phyloP scores from a whole-genome alignment of 2,329 filamentous ascomycete genomes.

The Curvularia hawaiiensis region DNA sequence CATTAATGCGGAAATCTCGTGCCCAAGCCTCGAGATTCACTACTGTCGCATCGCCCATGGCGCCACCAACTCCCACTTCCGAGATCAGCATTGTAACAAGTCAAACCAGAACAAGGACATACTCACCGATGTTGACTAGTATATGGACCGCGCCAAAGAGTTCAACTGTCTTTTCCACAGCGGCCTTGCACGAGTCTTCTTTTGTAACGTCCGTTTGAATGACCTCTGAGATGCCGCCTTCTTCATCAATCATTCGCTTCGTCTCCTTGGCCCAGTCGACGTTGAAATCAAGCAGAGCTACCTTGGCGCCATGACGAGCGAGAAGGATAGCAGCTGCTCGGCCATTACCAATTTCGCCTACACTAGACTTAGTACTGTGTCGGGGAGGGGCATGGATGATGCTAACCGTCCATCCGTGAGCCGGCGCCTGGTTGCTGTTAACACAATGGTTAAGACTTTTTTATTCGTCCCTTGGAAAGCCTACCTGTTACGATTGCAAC shows the following conservation, averaged over 20 bases:
- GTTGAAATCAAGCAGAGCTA: constrained; percentile 71
- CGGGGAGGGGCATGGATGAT: neutral
- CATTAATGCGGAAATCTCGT: constrained; percentile 71
- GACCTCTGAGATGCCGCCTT: constrained; percentile 67
- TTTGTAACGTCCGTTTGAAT: constrained; percentile 36
- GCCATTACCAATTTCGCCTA: constrained; percentile 75
- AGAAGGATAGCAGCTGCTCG: constrained; percentile 74
- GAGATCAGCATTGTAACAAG: neutral
- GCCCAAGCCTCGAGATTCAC: constrained; percentile 61
- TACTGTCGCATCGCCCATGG: constrained; percentile 58
- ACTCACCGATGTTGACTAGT: constrained; percentile 1
- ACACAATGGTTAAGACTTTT: neutral
- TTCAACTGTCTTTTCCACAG: neutral
- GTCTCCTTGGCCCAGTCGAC: constrained; percentile 76
- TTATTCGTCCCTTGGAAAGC: neutral
- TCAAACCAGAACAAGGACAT: neutral
- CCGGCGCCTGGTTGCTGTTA: constrained; percentile 11
- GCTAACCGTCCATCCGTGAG: constrained; percentile 35
- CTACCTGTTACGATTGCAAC: constrained; percentile 20
- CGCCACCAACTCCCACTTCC: constrained; percentile 59
- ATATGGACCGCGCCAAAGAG: neutral
- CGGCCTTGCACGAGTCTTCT: neutral
- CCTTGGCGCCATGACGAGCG: constrained; percentile 76
- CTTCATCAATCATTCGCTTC: constrained; percentile 67
- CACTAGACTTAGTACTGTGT: neutral